Evolutionary conservation across 768 basidiomycete genomes (phyloP).

Genomic region (Kwoniella dejecticola): DNA sequence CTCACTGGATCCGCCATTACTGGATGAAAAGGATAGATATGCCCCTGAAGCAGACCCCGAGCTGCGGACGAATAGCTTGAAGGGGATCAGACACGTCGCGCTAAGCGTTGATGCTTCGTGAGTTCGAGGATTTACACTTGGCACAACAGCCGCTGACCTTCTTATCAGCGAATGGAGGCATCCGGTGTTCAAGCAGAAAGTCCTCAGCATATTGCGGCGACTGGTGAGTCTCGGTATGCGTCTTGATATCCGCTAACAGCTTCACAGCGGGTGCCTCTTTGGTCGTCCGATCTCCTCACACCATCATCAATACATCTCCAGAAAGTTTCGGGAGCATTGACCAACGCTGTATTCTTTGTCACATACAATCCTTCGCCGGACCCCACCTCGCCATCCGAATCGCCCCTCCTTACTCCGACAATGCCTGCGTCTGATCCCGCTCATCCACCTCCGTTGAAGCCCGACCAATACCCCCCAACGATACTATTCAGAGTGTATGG

Average conservation of each 20-base stretch:
- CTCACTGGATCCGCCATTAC: constrained; percentile 30
- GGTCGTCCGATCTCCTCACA: constrained; percentile 47
- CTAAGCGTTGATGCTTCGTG: constrained; percentile 48
- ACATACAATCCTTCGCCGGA: constrained; percentile 61
- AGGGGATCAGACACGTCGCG: constrained; percentile 42
- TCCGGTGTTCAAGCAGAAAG: constrained; percentile 52
- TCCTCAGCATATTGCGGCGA: constrained; percentile 42
- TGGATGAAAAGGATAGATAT: constrained; percentile 23
- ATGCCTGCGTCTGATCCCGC: constrained; percentile 24
- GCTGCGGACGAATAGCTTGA: constrained; percentile 20
- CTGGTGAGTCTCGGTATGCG: constrained; percentile 41
- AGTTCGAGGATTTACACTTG: constrained; percentile 3
- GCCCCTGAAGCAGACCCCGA: constrained; percentile 19
- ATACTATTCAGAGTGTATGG: constrained; percentile 91
- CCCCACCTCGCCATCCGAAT: constrained; percentile 49
- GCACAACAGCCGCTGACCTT: background rate
- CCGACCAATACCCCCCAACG: constrained; percentile 58
- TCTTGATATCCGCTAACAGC: too few species aligned
- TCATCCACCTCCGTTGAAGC: constrained; percentile 58
- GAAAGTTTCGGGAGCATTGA: constrained; percentile 87
- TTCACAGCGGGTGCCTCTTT: constrained; percentile 50
- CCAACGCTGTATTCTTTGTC: constrained; percentile 96
- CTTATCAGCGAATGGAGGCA: constrained; percentile 48
- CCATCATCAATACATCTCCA: constrained; percentile 62
- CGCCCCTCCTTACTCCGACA: constrained; percentile 30